phyloP scores from a whole-genome alignment of 83 land plant genomes.

The Thuja plicata region DNA sequence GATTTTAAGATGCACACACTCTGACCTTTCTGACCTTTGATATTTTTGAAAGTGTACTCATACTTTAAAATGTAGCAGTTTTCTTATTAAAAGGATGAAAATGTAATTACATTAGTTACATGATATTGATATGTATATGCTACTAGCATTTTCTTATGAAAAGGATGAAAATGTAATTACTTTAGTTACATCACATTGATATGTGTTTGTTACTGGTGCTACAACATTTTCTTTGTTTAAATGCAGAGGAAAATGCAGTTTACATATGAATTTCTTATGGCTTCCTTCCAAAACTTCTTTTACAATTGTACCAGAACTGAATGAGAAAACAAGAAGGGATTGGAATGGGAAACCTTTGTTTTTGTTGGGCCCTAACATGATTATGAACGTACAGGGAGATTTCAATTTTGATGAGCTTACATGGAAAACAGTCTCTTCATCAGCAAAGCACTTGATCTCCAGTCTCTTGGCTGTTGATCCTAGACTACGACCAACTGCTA shows the following conservation, averaged over 20 bases:
- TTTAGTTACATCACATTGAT: not conserved
- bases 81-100: not conserved
- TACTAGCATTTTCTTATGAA: not conserved
- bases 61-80: not conserved
- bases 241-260: not conserved
- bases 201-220: not conserved
- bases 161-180: not conserved
- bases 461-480: slow-evolving; percentile 61
- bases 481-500: slow-evolving; percentile 49
- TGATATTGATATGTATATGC: not conserved
- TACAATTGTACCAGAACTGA: not conserved
- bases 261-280: not conserved
- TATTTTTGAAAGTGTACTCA: not conserved
- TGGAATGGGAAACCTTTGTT: not conserved
- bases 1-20: not conserved
- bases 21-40: not conserved
- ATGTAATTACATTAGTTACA: not conserved
- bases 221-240: not conserved
- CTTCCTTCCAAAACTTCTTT: not conserved
- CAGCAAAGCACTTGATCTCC: slow-evolving; percentile 59
- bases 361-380: no score
- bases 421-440: slow-evolving; percentile 62
- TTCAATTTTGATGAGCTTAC: slow-evolving; percentile 65
- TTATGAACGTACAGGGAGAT: slow-evolving; percentile 41
- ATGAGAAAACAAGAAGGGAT: not conserved